phyloP scores from a whole-genome alignment of 1,139 yeast species.

The Kluyveromyces sp. region DNA sequence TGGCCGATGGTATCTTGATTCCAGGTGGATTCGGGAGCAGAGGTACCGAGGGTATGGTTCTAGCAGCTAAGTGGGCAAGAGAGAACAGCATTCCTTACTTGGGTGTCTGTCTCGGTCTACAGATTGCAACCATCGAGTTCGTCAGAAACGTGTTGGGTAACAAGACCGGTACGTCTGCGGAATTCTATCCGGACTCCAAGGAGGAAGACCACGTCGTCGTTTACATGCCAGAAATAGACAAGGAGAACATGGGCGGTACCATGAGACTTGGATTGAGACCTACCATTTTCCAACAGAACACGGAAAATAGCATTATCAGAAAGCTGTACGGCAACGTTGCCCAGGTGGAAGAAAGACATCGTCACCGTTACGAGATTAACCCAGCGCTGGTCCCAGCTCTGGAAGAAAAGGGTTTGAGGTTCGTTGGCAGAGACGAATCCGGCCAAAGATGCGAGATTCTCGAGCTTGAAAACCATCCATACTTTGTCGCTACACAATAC shows the following conservation, averaged over 20 bases:
- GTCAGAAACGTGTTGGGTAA: constrained; percentile 74
- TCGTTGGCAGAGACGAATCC: constrained; percentile 89
- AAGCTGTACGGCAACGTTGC: constrained; percentile 70
- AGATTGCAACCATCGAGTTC: constrained; percentile 92
- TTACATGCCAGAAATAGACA: constrained; percentile 98
- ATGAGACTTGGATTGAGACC: constrained; percentile 96
- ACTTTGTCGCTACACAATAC: constrained; percentile 91
- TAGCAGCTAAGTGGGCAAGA: constrained; percentile 97
- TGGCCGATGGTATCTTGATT: constrained; percentile 93
- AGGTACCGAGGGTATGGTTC: constrained; percentile 97
- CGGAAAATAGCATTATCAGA: constrained; percentile 68
- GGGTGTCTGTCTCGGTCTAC: constrained; percentile 97
- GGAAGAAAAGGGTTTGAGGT: constrained; percentile 72
- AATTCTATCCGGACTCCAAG: constrained; percentile 53
- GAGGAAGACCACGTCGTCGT: constrained; percentile 77
- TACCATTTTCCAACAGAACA: constrained; percentile 66
- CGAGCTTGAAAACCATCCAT: constrained; percentile 75
- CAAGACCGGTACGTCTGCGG: constrained; percentile 71
- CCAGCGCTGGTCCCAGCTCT: constrained; percentile 67
- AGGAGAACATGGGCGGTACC: constrained; percentile 94
- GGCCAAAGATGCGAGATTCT: constrained; percentile 91
- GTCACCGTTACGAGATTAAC: constrained; percentile 97
- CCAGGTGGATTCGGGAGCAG: constrained; percentile 98
- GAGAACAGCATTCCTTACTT: constrained; percentile 88
- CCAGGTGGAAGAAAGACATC: constrained; percentile 84